phyloP scores from a whole-genome alignment of 1,139 yeast species.

The Barnettozyma hawaiiensis region DNA sequence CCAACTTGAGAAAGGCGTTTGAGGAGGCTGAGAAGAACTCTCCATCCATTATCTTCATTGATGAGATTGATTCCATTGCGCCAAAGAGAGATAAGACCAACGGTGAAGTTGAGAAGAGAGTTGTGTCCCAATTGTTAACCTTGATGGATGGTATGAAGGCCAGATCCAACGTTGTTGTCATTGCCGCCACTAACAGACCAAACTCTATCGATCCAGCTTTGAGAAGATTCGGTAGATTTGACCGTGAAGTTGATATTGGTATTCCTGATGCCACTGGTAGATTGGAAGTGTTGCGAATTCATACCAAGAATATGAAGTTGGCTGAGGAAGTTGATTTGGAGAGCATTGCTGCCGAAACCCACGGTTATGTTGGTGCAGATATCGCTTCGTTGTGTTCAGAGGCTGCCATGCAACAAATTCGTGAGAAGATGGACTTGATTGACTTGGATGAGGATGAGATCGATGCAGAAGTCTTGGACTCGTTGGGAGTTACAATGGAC shows the following conservation, averaged over 20 bases:
- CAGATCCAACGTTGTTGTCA: constrained; percentile 92
- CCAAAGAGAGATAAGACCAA: constrained; percentile 99
- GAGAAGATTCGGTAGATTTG: constrained; percentile 98
- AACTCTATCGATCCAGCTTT: constrained; percentile 97
- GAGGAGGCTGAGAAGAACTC: constrained; percentile 99
- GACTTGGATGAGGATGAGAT: constrained; percentile 97
- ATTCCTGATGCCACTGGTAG: constrained; percentile 99
- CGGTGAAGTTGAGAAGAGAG: constrained; percentile 98
- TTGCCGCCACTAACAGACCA: constrained; percentile 95
- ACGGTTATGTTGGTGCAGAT: constrained; percentile 98
- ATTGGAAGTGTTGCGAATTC: constrained; percentile 87
- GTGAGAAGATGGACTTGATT: constrained; percentile 98
- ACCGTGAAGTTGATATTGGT: constrained; percentile 98
- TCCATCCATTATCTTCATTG: constrained; percentile 94
- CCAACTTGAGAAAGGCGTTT: constrained; percentile 93
- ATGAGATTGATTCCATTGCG: constrained; percentile 97
- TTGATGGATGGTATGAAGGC: constrained; percentile 99
- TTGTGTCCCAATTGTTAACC: constrained; percentile 92
- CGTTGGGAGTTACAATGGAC: constrained; percentile 97
- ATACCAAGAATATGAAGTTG: constrained; percentile 96
- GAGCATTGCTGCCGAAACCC: constrained; percentile 85
- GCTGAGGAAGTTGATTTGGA: constrained; percentile 94
- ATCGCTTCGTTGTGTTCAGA: constrained; percentile 93
- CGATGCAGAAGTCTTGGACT: constrained; percentile 94
- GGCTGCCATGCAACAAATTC: constrained; percentile 97